A percentile compares a stretch with the other conserved stretches of the same genome.
Conservation (phyloP, 176 grass and related monocot genomes). For the Cocos nucifera region DNA sequence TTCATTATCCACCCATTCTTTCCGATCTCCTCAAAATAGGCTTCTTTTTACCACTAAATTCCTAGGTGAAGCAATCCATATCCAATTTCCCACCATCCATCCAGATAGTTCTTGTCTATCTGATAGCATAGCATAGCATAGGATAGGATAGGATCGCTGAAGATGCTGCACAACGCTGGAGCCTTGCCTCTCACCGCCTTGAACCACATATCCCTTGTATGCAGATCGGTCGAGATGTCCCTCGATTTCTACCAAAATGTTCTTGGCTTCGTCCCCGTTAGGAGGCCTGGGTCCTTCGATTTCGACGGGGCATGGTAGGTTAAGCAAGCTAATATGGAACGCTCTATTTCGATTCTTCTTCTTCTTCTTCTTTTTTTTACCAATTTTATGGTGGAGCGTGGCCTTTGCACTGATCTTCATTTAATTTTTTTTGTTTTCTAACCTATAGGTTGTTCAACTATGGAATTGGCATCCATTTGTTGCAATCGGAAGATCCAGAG, state of each 20-base stretch:
- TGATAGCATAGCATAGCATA: no score
- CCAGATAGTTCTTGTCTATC: no score
- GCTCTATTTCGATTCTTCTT: no score
- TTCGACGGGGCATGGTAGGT: constrained; percentile 74
- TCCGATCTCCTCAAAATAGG: no score
- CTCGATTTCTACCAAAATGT: constrained; percentile 68
- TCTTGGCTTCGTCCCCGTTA: constrained; percentile 65
- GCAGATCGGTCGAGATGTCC: constrained; percentile 53
- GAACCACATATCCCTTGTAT: constrained; percentile 83
- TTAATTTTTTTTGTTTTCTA: neutral
- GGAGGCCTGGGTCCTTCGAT: constrained; percentile 51
- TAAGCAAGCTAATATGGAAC: no score
- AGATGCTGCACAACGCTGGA: neutral
- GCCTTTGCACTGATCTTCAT: neutral
- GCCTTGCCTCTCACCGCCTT: constrained; percentile 52
- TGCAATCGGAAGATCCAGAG: constrained; percentile 48
- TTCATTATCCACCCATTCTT: no score
- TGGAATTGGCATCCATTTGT: constrained; percentile 67
- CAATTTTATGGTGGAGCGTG: neutral
- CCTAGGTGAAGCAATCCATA: no score
- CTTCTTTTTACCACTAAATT: no score
- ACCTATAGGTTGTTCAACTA: constrained; percentile 59
- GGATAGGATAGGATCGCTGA: no score
- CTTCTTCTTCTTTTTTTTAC: neutral
- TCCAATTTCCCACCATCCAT: no score